phyloP scores from a whole-genome alignment of 2,329 filamentous ascomycete genomes.

The Balansia obtecta region DNA sequence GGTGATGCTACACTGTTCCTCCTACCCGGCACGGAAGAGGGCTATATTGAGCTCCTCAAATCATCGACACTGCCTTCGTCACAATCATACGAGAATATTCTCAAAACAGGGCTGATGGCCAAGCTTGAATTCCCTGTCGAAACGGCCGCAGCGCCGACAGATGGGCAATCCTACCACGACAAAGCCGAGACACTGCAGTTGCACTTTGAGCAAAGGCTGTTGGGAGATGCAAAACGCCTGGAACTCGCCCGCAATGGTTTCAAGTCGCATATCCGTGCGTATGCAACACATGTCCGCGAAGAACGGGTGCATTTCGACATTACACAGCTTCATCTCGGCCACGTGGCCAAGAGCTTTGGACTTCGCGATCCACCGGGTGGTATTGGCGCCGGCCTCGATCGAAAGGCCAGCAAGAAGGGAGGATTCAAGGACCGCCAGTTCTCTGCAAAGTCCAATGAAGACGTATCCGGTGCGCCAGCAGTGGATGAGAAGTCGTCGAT shows the following conservation, averaged over 20 bases:
- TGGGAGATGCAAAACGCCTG: constrained; percentile 52
- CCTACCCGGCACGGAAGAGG: constrained; percentile 81
- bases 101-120: constrained; percentile 53
- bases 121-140: constrained; percentile 57
- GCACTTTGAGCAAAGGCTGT: constrained; percentile 46
- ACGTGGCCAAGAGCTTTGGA: constrained; percentile 87
- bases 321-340: constrained; percentile 78
- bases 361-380: constrained; percentile 78
- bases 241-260: constrained; percentile 77
- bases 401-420: constrained; percentile 28
- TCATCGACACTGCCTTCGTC: constrained; percentile 34
- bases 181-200: constrained; percentile 46
- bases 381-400: constrained; percentile 50
- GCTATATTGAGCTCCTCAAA: constrained; percentile 66
- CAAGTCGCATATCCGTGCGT: constrained; percentile 85
- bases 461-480: constrained; percentile 10
- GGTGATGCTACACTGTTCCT: constrained; percentile 85
- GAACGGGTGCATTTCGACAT: constrained; percentile 87
- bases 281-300: constrained; percentile 80
- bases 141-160: constrained; percentile 39
- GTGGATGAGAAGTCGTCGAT: constrained; percentile 21
- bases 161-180: constrained; percentile 31
- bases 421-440: constrained; percentile 12
- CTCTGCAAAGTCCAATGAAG: constrained; percentile 2
- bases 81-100: constrained; percentile 39